Percentiles rank a stretch among this genome's conserved stretches.
These are phyloP conservation scores for Lepiota brunneoincarnata DNA, from an alignment of 768 basidiomycete genomes.

Conservation along the genomic window DNA sequence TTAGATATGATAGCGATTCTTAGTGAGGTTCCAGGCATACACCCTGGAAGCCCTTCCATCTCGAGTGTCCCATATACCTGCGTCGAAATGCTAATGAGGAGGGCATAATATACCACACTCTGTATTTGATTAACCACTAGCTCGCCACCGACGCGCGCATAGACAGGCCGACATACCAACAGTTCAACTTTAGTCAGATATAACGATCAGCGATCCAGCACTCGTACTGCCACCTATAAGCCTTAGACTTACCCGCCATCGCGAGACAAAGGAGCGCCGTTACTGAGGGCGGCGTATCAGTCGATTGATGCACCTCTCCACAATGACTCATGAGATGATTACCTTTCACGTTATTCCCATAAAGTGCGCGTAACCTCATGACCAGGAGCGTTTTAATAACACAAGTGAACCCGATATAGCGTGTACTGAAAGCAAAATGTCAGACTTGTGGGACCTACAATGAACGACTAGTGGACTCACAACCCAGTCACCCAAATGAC, in stretches of 20 bases:
- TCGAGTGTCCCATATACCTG: constrained; percentile 2
- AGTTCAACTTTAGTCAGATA: not conserved
- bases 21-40: not conserved
- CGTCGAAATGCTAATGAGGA: not conserved
- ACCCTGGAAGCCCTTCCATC: not conserved
- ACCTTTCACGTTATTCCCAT: constrained; percentile 1
- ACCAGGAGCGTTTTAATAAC: constrained; percentile 7
- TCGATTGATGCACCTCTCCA: too few relatives aligned
- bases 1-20: not conserved
- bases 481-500: constrained; percentile 7
- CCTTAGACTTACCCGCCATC: constrained; percentile 1
- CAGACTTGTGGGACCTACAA: too few relatives aligned
- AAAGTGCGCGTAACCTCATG: constrained; percentile 7
- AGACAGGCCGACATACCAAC: not conserved
- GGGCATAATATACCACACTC: not conserved
- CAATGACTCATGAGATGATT: not conserved
- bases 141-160: not conserved
- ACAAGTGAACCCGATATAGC: constrained; percentile 3
- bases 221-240: not conserved
- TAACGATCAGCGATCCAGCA: not conserved
- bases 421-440: not conserved
- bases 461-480: not conserved
- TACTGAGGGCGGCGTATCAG: not conserved
- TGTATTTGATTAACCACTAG: not conserved
- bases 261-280: not conserved